Conservation (phyloP, 164 flowering plant genomes). For the Nymphaea thermarum region DNA sequence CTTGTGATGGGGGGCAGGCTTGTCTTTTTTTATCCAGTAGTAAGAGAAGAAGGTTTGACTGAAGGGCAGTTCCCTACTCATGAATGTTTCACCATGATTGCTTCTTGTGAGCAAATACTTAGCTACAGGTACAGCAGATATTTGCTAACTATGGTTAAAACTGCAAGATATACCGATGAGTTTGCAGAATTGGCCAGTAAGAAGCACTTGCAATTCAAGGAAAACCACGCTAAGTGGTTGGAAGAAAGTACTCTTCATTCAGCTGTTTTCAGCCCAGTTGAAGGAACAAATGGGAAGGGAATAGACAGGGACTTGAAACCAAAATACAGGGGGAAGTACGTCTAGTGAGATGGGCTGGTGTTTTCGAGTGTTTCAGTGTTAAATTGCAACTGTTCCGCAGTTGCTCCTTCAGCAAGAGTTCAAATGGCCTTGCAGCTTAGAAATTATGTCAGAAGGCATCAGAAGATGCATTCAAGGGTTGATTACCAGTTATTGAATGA, state of each 20-base stretch:
- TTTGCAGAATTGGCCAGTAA: conserved; percentile 52
- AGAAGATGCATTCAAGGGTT: no score
- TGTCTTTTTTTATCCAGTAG: conserved; percentile 81
- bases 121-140: conserved; percentile 84
- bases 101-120: conserved; percentile 64
- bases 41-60: conserved; percentile 52
- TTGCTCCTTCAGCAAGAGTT: neutral
- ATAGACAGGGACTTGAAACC: conserved; percentile 53
- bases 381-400: no score
- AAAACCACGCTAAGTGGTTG: conserved; percentile 88
- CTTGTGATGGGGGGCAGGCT: conserved; percentile 86
- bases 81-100: conserved; percentile 61
- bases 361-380: no score
- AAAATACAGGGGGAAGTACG: conserved; percentile 89
- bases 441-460: neutral
- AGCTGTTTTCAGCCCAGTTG: conserved; percentile 58
- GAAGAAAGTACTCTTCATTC: conserved; percentile 95
- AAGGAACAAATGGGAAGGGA: conserved; percentile 15
- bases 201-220: conserved; percentile 67
- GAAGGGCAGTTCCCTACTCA: conserved; percentile 55
- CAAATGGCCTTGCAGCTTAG: neutral
- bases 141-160: conserved; percentile 84
- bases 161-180: conserved; percentile 46
- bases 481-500: no score
- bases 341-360: conserved; percentile 18